These are phyloP conservation scores for Russula dissimulans DNA, from an alignment of 768 basidiomycete genomes.

Conservation along the genomic window DNA sequence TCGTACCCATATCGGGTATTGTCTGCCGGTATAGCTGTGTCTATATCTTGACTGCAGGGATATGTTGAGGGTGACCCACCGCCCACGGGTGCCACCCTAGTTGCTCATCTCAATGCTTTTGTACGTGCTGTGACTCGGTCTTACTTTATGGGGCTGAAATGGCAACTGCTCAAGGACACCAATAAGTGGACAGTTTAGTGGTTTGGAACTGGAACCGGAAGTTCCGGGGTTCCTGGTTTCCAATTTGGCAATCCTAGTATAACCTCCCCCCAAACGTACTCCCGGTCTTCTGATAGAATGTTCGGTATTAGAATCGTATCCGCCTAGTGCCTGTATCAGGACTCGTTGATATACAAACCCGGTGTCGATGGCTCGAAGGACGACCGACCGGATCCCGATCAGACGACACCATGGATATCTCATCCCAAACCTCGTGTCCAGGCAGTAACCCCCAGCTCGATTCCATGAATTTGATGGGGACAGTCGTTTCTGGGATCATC, in stretches of 20 bases:
- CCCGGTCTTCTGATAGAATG: background rate
- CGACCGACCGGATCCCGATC: background rate
- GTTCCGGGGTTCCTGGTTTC: background rate
- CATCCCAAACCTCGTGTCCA: background rate
- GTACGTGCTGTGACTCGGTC: no score
- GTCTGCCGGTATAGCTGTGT: no score
- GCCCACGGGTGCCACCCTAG: no score
- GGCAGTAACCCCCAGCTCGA: conserved; percentile 1
- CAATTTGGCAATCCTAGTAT: background rate
- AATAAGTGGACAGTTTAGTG: background rate
- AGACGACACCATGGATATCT: background rate
- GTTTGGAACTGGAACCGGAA: background rate
- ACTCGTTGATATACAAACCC: background rate
- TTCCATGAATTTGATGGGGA: conserved; percentile 19
- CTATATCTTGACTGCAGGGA: no score
- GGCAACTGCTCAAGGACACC: background rate
- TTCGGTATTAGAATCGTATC: background rate
- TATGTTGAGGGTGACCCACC: no score
- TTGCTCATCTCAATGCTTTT: no score
- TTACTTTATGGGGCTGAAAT: background rate
- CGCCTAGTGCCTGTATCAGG: conserved; percentile 17
- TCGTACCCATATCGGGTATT: no score
- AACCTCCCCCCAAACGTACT: no score
- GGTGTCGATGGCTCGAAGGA: background rate
- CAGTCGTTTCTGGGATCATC: conserved; percentile 21